A percentile compares a stretch with the other conserved stretches of the same genome.
These are phyloP conservation scores for Exophiala dermatitidis DNA, from an alignment of 2,329 filamentous ascomycete species.

Conservation along the genomic window DNA sequence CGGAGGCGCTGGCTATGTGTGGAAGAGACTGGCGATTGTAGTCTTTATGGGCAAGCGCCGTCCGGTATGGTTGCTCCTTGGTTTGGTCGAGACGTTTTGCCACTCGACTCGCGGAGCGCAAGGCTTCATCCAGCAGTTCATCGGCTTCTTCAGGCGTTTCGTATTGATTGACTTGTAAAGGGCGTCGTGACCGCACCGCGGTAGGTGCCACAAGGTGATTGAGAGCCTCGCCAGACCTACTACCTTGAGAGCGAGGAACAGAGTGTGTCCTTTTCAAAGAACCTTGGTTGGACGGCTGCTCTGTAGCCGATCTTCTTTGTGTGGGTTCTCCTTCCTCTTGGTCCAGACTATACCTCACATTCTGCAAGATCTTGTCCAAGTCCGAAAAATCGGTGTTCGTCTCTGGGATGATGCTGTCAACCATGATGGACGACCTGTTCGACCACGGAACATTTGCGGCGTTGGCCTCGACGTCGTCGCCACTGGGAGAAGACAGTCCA, in stretches of 20 bases:
- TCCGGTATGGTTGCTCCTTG: constrained; percentile 39
- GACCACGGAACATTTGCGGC: constrained; percentile 86
- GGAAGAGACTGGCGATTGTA: constrained; percentile 34
- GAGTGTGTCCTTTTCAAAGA: constrained; percentile 25
- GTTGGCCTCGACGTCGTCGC: constrained; percentile 87
- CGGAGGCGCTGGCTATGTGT: constrained; percentile 15
- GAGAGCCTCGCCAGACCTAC: constrained; percentile 20
- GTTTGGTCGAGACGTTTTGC: constrained; percentile 60
- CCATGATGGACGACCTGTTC: constrained; percentile 74
- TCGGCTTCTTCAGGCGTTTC: constrained; percentile 96
- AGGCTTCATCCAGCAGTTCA: constrained; percentile 82
- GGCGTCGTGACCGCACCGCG: constrained; percentile 71
- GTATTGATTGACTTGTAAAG: constrained; percentile 69
- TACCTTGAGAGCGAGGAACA: constrained; percentile 23
- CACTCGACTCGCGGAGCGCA: constrained; percentile 68
- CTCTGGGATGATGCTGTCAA: constrained; percentile 47
- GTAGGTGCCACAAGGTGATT: constrained; percentile 53
- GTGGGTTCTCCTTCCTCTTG: constrained; percentile 11
- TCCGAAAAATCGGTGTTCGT: constrained; percentile 50
- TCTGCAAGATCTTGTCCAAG: constrained; percentile 55
- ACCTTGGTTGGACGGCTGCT: constrained; percentile 16
- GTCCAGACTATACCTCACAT: constrained; percentile 53
- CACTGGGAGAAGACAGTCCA: constrained; percentile 68
- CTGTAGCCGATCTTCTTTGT: constrained; percentile 9
- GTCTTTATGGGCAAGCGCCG: constrained; percentile 33